phyloP scores from a whole-genome alignment of 2,329 filamentous ascomycete species.

The Drechslerella dactyloides region DNA sequence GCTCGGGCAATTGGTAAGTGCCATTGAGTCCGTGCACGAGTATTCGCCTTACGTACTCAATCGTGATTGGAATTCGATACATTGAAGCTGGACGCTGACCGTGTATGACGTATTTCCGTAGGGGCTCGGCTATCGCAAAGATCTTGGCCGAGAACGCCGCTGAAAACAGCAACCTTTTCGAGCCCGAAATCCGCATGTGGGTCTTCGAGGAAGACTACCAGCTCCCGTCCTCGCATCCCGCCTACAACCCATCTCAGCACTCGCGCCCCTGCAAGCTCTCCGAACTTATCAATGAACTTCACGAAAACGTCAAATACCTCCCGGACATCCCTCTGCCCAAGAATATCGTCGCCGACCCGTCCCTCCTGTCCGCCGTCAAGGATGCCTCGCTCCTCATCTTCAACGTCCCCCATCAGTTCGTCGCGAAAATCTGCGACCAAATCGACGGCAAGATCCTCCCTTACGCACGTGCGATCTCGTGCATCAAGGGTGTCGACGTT shows the following conservation, averaged over 20 bases:
- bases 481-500: conserved; percentile 97
- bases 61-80: too few species aligned
- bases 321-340: conserved; percentile 81
- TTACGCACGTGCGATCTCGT: conserved; percentile 90
- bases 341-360: conserved; percentile 85
- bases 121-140: conserved; percentile 97
- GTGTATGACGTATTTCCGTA: conserved; percentile 57
- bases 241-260: conserved; percentile 69
- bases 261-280: conserved; percentile 84
- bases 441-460: conserved; percentile 88
- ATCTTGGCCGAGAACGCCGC: conserved; percentile 92
- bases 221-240: conserved; percentile 72
- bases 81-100: conserved; percentile 13
- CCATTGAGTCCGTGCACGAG: conserved; percentile 5
- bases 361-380: conserved; percentile 77
- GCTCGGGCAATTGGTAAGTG: conserved; percentile 90
- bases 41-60: conserved; percentile 1
- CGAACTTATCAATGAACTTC: conserved; percentile 82
- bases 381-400: conserved; percentile 90
- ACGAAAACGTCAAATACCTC: conserved; percentile 98
- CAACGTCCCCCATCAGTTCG: conserved; percentile 96
- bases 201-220: conserved; percentile 92
- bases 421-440: conserved; percentile 81
- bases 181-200: conserved; percentile 96
- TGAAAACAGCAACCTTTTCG: conserved; percentile 78